Percentiles rank a stretch among this genome's conserved stretches.
Evolutionary conservation across 2,329 filamentous ascomycete species (phyloP).

Genomic region (Claviceps lovelessii): DNA sequence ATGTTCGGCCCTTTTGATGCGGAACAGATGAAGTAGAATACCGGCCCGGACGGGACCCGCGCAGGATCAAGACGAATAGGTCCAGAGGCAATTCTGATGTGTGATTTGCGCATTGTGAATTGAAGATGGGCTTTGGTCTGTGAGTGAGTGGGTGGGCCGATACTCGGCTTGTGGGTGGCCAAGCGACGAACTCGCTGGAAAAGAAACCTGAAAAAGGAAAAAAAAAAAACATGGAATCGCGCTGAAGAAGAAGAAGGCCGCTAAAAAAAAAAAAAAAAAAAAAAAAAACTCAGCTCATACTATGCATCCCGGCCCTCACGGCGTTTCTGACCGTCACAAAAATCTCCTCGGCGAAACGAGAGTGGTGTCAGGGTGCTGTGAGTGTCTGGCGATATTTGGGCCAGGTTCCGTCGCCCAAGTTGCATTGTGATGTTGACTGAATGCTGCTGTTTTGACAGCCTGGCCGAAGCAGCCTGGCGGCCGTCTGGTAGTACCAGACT

Average conservation of each 20-base stretch:
- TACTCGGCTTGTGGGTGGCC: no score
- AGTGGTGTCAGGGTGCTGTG: neutral
- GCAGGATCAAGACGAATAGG: neutral
- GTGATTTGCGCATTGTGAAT: neutral
- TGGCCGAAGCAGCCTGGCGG: no score
- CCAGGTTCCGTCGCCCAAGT: no score
- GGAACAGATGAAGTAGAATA: neutral
- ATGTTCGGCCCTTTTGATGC: neutral
- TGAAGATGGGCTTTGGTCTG: neutral
- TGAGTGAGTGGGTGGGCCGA: no score
- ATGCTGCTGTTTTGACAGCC: no score
- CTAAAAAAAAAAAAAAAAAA: neutral
- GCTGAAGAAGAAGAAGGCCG: no score
- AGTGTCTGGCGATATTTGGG: neutral
- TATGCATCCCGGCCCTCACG: neutral
- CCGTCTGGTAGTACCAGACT: no score
- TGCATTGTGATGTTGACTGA: no score
- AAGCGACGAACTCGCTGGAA: no score
- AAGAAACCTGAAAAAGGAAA: no score
- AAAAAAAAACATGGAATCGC: neutral
- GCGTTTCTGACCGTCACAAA: neutral
- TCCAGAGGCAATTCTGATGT: neutral
- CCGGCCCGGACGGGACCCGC: neutral
- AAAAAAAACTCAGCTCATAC: neutral
- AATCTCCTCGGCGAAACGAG: neutral